Evolutionary conservation across 2,329 filamentous ascomycete genomes (phyloP), one percentile per base, ranked within the genome.

Genomic region (Fusarium nanum): DNA sequence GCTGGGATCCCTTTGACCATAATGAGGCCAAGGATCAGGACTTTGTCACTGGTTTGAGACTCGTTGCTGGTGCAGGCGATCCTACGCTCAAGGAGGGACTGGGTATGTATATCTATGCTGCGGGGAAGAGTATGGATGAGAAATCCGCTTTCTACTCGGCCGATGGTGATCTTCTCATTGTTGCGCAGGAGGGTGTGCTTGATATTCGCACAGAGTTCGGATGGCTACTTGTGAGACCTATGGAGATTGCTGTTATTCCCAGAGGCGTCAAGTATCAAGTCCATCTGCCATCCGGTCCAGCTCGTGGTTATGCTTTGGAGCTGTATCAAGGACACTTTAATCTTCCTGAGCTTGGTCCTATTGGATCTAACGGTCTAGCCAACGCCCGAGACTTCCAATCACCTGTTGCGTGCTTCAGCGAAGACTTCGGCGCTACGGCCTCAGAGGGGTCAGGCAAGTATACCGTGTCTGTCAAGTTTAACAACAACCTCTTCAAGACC

Each of bases 111-210:
- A 88, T 96, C 60, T 97, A 93, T 76, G 91, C 92, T 2, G 92
- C 91, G 0, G 92, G 92, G 22, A 90, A 88, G 77, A 89, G 90
- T 76, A 97, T 97, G 94, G 84, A 85, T 50, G 81, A 85, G n/a
- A 87, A 87, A 41, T 85, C 91, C 52, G 93, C 93, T 0, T 97
- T 94, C 78, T 97, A 95, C 84, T 94, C 91, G 6, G 91, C 93
- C 0, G 92, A 95, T 76, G 92, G 92, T 14, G 92, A 95, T 77
- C 87, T 93, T 73, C 80, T 94, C 59, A 89, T 95, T 67, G 91
- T 95, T 16, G 85, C 91, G 3, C 92, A 95, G 77, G 87, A 92
- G 68, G 92, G 92, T 4, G 85, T 86, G 16, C 81, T 95, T 41
- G 91, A 94, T 75, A 91, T 95, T 67, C 88, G 90, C 74, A 95